These are phyloP conservation scores for Solioccasus polychromus DNA, from an alignment of 768 basidiomycete genomes.

Conservation along the genomic window DNA sequence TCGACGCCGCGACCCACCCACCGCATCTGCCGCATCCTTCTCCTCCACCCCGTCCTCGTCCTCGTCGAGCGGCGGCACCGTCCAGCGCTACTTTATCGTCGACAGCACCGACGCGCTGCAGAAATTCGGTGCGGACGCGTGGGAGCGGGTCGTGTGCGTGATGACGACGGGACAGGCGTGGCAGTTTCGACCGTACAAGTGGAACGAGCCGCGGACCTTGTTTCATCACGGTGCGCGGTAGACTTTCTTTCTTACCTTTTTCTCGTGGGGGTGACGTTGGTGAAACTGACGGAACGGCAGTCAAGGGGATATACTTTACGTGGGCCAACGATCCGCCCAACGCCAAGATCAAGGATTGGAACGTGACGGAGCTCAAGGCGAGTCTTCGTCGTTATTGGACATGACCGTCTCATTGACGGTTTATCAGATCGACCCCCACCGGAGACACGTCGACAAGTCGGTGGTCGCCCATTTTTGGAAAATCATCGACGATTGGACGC, in stretches of 20 bases:
- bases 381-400: conserved; percentile 8
- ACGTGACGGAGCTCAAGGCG: conserved; percentile 92
- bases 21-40: conserved; percentile 21
- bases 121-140: conserved; percentile 90
- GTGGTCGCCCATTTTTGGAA: conserved; percentile 97
- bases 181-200: conserved; percentile 98
- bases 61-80: conserved; percentile 15
- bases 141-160: conserved; percentile 97
- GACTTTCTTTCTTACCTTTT: no score
- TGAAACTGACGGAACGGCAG: no score
- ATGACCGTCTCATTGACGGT: no score
- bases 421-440: conserved; percentile 78
- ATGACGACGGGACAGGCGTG: conserved; percentile 98
- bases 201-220: conserved; percentile 87
- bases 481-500: conserved; percentile 81
- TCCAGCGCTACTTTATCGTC: conserved; percentile 78
- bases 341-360: conserved; percentile 91
- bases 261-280: no score
- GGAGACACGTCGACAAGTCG: conserved; percentile 91
- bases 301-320: conserved; percentile 94
- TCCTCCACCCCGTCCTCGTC: conserved; percentile 11
- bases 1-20: conserved; percentile 62
- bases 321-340: conserved; percentile 93
- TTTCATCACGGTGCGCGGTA: conserved; percentile 92
- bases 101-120: conserved; percentile 89